phyloP scores from a whole-genome alignment of 2,329 filamentous ascomycete species.

The Xylaria sp. region DNA sequence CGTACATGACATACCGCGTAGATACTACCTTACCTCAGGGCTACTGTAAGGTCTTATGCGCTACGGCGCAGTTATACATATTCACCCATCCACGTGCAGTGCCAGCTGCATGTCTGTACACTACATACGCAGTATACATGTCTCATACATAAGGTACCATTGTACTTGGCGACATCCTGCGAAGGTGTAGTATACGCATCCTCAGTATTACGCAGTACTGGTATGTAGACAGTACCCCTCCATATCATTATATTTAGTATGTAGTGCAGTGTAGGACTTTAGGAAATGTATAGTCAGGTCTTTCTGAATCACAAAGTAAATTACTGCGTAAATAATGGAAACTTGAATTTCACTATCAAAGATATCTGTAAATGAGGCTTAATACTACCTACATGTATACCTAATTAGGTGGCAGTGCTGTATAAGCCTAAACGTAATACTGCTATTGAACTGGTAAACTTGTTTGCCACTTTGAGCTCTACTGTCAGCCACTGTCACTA shows the following conservation, averaged over 20 bases:
- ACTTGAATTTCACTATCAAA: no score
- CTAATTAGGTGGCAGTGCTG: not conserved
- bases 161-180: not conserved
- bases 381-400: not conserved
- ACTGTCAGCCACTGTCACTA: not conserved
- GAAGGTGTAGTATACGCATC: no score
- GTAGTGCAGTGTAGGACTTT: no score
- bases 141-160: not conserved
- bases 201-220: not conserved
- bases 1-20: slow-evolving; percentile 8
- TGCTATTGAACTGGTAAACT: slow-evolving; percentile 3
- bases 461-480: not conserved
- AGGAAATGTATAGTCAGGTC: no score
- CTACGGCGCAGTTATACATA: not conserved
- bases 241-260: no score
- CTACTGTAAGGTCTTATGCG: slow-evolving; percentile 1
- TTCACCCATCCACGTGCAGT: slow-evolving; percentile 16
- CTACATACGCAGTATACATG: not conserved
- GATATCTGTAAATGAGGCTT: no score
- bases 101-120: slow-evolving; percentile 4
- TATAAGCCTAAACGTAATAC: not conserved
- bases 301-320: no score
- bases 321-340: no score
- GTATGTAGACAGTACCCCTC: no score
- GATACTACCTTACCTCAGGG: no score